These are phyloP conservation scores for Draba incana DNA, from an alignment of 345 rosid genomes.

Conservation along the genomic window DNA sequence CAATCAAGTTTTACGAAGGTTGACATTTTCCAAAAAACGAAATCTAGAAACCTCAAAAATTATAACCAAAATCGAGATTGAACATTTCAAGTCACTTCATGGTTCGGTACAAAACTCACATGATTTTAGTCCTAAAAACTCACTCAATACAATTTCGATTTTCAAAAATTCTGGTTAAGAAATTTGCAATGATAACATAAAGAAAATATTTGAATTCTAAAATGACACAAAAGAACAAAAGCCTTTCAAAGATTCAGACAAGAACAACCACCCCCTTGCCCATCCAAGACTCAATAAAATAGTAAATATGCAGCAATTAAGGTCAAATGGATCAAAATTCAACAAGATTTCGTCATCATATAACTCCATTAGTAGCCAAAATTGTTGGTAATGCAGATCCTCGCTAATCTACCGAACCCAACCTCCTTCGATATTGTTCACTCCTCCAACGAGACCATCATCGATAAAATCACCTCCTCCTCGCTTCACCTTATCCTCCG, in stretches of 20 bases:
- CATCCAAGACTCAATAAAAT: background rate
- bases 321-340: slow-evolving; percentile 38
- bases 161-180: slow-evolving; percentile 7
- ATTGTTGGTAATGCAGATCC: slow-evolving; percentile 15
- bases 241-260: slow-evolving; percentile 33
- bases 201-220: background rate
- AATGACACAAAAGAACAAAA: slow-evolving; percentile 8
- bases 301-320: slow-evolving; percentile 18
- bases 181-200: slow-evolving; percentile 9
- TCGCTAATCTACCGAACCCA: slow-evolving; percentile 54
- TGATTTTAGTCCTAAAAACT: background rate
- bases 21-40: background rate
- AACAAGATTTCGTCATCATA: slow-evolving; percentile 41
- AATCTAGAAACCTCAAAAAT: background rate
- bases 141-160: background rate
- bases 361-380: slow-evolving; percentile 43
- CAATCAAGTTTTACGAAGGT: no score
- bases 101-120: background rate
- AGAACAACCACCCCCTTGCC: slow-evolving; percentile 22
- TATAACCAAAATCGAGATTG: no score
- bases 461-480: slow-evolving; percentile 84
- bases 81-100: background rate
- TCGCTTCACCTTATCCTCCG: slow-evolving; percentile 74
- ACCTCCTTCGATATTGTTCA: slow-evolving; percentile 78
- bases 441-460: slow-evolving; percentile 80